These are phyloP conservation scores for Cyberlindnera suaveolens DNA, from an alignment of 805 yeast species.

Conservation along the genomic window DNA sequence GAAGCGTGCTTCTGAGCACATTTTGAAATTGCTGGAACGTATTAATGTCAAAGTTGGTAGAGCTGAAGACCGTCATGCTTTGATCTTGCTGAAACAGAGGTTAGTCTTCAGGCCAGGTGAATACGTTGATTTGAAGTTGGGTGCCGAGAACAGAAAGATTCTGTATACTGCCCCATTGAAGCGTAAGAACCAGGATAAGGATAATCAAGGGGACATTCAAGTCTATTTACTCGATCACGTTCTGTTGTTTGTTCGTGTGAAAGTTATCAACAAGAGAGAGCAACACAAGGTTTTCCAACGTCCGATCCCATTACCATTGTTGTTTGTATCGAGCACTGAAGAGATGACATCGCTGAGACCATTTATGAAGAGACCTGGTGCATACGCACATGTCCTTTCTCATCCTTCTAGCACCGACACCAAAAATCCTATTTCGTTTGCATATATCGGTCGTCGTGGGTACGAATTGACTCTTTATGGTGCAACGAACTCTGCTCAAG, in stretches of 20 bases:
- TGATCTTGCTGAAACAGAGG: conserved; percentile 80
- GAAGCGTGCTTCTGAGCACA: conserved; percentile 64
- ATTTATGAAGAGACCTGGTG: conserved; percentile 29
- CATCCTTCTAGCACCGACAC: conserved; percentile 19
- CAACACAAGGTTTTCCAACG: conserved; percentile 86
- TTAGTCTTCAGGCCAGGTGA: conserved; percentile 79
- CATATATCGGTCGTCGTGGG: conserved; percentile 43
- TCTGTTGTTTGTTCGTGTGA: conserved; percentile 75
- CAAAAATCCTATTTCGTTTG: conserved; percentile 40
- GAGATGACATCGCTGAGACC: conserved; percentile 62
- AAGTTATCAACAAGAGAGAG: conserved; percentile 83
- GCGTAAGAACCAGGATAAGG: conserved; percentile 70
- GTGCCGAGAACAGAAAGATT: conserved; percentile 74
- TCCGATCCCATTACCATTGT: conserved; percentile 75
- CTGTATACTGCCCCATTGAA: conserved; percentile 73
- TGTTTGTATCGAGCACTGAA: conserved; percentile 70
- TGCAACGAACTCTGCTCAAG: conserved; percentile 51
- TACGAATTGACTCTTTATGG: conserved; percentile 38
- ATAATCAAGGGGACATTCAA: conserved; percentile 71
- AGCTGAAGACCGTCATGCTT: conserved; percentile 85
- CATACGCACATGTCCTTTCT: conserved; percentile 22
- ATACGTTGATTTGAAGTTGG: conserved; percentile 76
- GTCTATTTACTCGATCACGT: conserved; percentile 87
- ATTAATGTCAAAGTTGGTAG: conserved; percentile 84
- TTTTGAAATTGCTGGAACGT: conserved; percentile 67